These are phyloP conservation scores for Coemansia sp. DNA, from an alignment of 192 early-diverging fungal species.

Conservation along the genomic window DNA sequence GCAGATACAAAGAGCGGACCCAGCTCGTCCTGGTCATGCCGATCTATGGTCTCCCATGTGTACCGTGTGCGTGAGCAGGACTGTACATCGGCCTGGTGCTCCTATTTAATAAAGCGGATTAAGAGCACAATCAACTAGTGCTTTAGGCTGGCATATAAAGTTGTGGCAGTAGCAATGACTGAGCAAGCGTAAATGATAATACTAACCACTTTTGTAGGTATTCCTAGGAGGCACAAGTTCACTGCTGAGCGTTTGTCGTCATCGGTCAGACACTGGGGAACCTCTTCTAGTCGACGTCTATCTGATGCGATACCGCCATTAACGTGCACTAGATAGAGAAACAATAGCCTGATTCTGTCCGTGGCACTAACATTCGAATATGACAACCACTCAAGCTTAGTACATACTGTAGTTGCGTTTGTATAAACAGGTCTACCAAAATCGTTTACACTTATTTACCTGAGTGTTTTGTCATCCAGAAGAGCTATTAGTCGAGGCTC, in stretches of 20 bases:
- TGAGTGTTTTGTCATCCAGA: constrained; percentile 30
- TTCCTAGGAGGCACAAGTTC: constrained; percentile 32
- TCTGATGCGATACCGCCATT: constrained; percentile 36
- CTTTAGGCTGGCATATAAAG: background rate
- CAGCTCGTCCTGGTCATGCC: background rate
- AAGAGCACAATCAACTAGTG: background rate
- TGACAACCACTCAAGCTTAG: background rate
- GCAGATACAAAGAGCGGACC: constrained; percentile 34
- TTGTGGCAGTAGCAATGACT: background rate
- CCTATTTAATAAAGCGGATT: background rate
- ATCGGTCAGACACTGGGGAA: constrained; percentile 38
- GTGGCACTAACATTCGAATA: constrained; percentile 17
- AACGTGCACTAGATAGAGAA: constrained; percentile 42
- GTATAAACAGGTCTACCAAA: too few species aligned
- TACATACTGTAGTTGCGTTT: too few species aligned
- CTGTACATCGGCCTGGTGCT: background rate
- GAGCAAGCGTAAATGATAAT: background rate
- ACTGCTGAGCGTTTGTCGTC: constrained; percentile 46
- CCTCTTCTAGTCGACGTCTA: constrained; percentile 43
- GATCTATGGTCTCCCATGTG: constrained; percentile 10
- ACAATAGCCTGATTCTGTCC: constrained; percentile 40
- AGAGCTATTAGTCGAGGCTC: constrained; percentile 43
- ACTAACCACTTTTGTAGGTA: constrained; percentile 39
- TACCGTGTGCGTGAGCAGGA: background rate
- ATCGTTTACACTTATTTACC: constrained; percentile 17